Conservation (phyloP, 179 eudicot genomes). For the Beta macrorhiza region DNA sequence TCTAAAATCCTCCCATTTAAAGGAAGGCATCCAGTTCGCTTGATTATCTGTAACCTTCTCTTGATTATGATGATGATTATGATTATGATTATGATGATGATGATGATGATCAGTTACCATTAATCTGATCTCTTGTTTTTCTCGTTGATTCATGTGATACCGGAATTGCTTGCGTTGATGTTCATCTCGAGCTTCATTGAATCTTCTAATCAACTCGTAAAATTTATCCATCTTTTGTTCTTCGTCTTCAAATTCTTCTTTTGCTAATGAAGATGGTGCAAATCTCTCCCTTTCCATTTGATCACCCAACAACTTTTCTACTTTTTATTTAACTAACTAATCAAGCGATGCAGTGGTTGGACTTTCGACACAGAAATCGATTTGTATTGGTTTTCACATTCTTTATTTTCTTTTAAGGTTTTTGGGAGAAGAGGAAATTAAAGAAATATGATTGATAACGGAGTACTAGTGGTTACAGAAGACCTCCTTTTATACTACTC, state of each 20-base stretch:
- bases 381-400: too few species aligned
- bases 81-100: too few species aligned
- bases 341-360: neutral
- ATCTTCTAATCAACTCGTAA: conserved; percentile 35
- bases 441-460: too few species aligned
- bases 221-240: conserved; percentile 42
- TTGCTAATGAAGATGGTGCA: neutral
- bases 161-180: neutral
- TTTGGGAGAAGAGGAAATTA: too few species aligned
- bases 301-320: neutral
- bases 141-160: neutral
- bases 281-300: neutral
- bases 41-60: neutral
- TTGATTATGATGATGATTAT: too few species aligned
- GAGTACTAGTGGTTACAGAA: too few species aligned
- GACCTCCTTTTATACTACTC: too few species aligned
- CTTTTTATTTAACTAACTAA: too few species aligned
- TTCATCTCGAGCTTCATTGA: conserved; percentile 32
- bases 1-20: conserved; percentile 34
- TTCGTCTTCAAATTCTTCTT: conserved; percentile 15
- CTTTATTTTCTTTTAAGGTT: too few species aligned
- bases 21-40: conserved; percentile 30
- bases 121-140: neutral
- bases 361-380: too few species aligned
- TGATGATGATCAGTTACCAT: neutral